Evolutionary conservation across 108 stramenopile genomes (phyloP), one percentile per base, ranked within the genome.

Genomic region (Stephanodiscus triporus): DNA sequence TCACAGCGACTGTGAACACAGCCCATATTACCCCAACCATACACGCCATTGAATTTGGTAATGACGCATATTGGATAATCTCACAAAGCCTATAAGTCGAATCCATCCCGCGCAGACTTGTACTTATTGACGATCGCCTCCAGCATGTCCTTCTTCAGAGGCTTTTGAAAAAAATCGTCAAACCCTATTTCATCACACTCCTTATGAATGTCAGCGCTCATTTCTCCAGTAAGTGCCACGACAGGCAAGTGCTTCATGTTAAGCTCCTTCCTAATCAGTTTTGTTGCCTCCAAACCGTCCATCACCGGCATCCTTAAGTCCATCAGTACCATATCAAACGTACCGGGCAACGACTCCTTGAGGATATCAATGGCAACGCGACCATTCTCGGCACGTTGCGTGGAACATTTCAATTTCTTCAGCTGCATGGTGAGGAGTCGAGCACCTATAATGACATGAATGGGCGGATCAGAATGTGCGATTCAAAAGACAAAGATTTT

Each of bases 281-380:
- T 80, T 14, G 77, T 78, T 34, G 86, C 86, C 56, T 84, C 84
- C 40, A 85, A 51, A 6, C 86, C 86, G 58, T 73, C 82, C 86
- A 87, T 85, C 2, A 87, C 75, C 7, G 84, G 86, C 86, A 87
- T 87, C 36, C 76, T 54, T 53, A 77, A 47, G 77, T 88, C 87
- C 85, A 88, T 88, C 38, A 85, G 48, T 22, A 81, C 66, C 60
- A 84, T 38, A 59, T 77, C 75, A 57, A 63, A 84, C 27, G 47
- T 43, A 1, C 79, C 82, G 9, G 66, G 82, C 30, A 64, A 68
- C 6, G 72, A 43, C 0, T 69, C 23, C 26, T 53, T 56, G 9
- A 84, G 69, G 29, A 82, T 63, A 23, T 87, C 85, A 11, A 85
- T 57, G 17, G 82, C 82, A 51, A 72, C 63, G 32, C 81, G 66